Percentiles rank a stretch among this genome's conserved stretches.
phyloP scores from a whole-genome alignment of 2,329 filamentous ascomycete genomes.

The Gremmenia infestans region DNA sequence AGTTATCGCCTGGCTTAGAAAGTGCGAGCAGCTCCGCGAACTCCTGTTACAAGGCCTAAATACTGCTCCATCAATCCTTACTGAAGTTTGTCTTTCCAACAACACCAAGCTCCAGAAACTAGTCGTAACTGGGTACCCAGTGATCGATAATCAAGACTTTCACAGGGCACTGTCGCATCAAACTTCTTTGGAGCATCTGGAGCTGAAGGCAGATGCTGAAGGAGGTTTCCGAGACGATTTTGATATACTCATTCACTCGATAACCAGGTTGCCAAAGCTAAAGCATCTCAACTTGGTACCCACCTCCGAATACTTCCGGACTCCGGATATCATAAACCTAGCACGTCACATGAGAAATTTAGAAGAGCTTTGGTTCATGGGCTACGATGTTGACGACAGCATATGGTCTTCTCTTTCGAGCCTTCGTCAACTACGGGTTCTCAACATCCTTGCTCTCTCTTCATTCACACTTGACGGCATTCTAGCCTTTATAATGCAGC shows the following conservation, averaged over 20 bases:
- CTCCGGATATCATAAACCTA: slow-evolving; percentile 45
- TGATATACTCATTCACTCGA: slow-evolving; percentile 44
- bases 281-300: slow-evolving; percentile 48
- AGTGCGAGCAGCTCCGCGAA: slow-evolving; percentile 45
- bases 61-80: slow-evolving; percentile 48
- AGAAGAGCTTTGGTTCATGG: slow-evolving; percentile 52
- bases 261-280: slow-evolving; percentile 48
- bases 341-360: slow-evolving; percentile 38
- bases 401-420: slow-evolving; percentile 40
- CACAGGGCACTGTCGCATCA: slow-evolving; percentile 49
- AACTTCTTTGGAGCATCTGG: slow-evolving; percentile 39
- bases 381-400: slow-evolving; percentile 47
- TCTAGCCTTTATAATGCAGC: slow-evolving; percentile 34
- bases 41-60: slow-evolving; percentile 47
- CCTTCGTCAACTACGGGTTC: slow-evolving; percentile 43
- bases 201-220: slow-evolving; percentile 43
- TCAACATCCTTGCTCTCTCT: slow-evolving; percentile 52
- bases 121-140: slow-evolving; percentile 43
- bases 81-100: slow-evolving; percentile 42
- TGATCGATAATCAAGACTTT: slow-evolving; percentile 46
- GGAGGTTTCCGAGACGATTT: slow-evolving; percentile 41
- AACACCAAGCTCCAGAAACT: slow-evolving; percentile 44
- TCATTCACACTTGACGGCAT: slow-evolving; percentile 49
- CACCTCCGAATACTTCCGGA: slow-evolving; percentile 46
- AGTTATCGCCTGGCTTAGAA: slow-evolving; percentile 48